Base-by-base conservation (phyloP, 805 yeast genomes). In the Saccharomycopsis fermentans region DNA sequence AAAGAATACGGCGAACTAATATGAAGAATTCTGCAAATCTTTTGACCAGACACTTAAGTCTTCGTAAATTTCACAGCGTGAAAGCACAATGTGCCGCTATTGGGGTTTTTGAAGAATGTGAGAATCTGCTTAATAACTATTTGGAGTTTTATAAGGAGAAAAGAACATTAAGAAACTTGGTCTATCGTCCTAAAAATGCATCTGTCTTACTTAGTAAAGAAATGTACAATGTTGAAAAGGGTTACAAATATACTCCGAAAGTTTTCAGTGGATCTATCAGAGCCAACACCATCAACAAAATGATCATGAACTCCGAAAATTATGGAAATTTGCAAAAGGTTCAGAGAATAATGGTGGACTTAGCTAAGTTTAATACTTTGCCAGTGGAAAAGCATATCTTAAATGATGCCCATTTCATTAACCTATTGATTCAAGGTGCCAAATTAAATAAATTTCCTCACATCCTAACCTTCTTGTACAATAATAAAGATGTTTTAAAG, bases 121-220 rank as follows among this genome's bases (percentile, higher is more conserved):
- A 43, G 24, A 43, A 43, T 21, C 24, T 66, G 59, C 60, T 74
- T n/a, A 67, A 68, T 2, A 65, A 70, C 0, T 73, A 67, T 57
- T 67, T 71, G 55, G 63, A 65, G 21, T 75, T 70, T 62, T 69
- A 70, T 63, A 67, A 67, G 40, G 71, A 76, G 1, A 65, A 68
- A 32, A 68, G 65, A 50, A 58, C 65, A 2, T 55, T 73, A 34
- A 73, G 71, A 65, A 74, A 76, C 5, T 66, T 70, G 52, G 71
- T 75, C 27, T 75, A 75, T 64, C 71, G 77, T 64, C 70, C 72
- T 39, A 73, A 69, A 57, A 74, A 75, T 62, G 70, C 75, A 2
- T 68, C 72, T 32, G 70, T 64, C 54, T 63, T 75, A 48, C 57
- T 74, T 40, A 68, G 74, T 11, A 70, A 74, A 71, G 77, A 74